A percentile compares a stretch with the other conserved stretches of the same genome.
These are phyloP conservation scores for Pinus tabuliformis DNA, from an alignment of 75 land plant genomes.

Conservation along the genomic window DNA sequence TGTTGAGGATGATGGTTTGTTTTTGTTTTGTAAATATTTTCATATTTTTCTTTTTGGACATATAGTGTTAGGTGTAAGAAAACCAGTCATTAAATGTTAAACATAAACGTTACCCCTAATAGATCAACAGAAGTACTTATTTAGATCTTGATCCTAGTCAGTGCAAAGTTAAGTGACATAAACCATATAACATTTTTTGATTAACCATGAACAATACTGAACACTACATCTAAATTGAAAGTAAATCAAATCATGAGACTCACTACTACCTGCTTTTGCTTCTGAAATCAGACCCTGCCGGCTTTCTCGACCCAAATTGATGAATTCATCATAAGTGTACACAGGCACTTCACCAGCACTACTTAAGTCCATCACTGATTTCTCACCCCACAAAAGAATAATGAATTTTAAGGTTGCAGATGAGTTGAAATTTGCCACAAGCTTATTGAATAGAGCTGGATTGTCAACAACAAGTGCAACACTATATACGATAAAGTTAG, in stretches of 20 bases:
- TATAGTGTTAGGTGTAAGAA: too few relatives aligned
- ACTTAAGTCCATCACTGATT: slow-evolving; percentile 33
- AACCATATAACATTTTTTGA: not conserved
- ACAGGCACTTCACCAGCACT: slow-evolving; percentile 30
- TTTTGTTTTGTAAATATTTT: too few relatives aligned
- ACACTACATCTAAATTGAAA: not conserved
- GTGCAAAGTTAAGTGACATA: not conserved
- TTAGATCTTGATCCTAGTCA: not conserved
- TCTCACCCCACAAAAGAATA: slow-evolving; percentile 84
- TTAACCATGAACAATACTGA: not conserved
- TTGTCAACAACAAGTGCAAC: slow-evolving; percentile 80
- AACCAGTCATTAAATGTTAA: not conserved
- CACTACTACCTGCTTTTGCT: slow-evolving; percentile 29
- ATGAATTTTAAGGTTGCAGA: slow-evolving; percentile 42
- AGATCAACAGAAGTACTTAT: not conserved
- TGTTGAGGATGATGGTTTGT: too few relatives aligned
- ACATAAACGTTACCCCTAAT: not conserved
- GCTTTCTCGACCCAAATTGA: slow-evolving; percentile 39
- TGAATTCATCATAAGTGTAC: slow-evolving; percentile 56
- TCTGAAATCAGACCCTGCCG: slow-evolving; percentile 23
- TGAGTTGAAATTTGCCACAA: slow-evolving; percentile 32
- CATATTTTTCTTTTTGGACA: too few relatives aligned
- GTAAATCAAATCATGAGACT: not conserved
- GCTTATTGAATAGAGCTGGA: slow-evolving; percentile 54
- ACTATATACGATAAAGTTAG: slow-evolving; percentile 37